Base-by-base conservation (phyloP, 2,329 filamentous ascomycete genomes). In the Hymenoscyphus repandus region DNA sequence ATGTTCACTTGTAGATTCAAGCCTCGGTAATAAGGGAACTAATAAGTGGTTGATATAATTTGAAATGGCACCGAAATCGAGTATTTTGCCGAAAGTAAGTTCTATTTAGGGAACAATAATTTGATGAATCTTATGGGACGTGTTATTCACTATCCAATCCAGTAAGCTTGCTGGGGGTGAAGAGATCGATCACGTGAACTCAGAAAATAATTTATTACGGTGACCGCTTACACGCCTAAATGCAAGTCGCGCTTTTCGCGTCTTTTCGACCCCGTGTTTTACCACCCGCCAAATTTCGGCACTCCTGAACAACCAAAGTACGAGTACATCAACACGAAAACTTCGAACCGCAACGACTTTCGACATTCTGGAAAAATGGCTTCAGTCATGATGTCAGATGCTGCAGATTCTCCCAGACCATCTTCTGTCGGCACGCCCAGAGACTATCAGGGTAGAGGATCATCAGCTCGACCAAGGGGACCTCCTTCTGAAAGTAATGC, bases 401-500 rank as follows among this genome's bases (percentile, higher is more conserved):
- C 56, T 30, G 47, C 56, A 12, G 56, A 54, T 15, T 61, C 63
- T 39, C 45, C 52, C 33, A 47, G 42, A 4, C 55, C 60, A 31
- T 64, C 58, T 43, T 57, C 57, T 53, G 41, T 38, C 41, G 58
- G 54, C 33, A 66, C 64, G 34, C 64, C 64, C 6, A 55, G 51
- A 50, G 52, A 55, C 31, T 55, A 56, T 37, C 50, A 41, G 31
- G 54, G 52, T 32, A 56, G 64, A 45, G 63, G 63, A 9, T 66
- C 64, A 32, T 66, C 64, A 39, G 59, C 59, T 10, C 56, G 65
- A 54, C 65, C 66, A 51, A 55, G 64, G 41, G 64, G 61, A 40
- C 81, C 80, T n/a, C 81, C 79, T 1, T 84, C 82, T 4, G 82
- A 85, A 66, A 82, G 77, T 55, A 63, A 76, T 54, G 80, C 75